Evolutionary conservation across 2,329 filamentous ascomycete species (phyloP).

Genomic region (Ophioceras dolichostomum): DNA sequence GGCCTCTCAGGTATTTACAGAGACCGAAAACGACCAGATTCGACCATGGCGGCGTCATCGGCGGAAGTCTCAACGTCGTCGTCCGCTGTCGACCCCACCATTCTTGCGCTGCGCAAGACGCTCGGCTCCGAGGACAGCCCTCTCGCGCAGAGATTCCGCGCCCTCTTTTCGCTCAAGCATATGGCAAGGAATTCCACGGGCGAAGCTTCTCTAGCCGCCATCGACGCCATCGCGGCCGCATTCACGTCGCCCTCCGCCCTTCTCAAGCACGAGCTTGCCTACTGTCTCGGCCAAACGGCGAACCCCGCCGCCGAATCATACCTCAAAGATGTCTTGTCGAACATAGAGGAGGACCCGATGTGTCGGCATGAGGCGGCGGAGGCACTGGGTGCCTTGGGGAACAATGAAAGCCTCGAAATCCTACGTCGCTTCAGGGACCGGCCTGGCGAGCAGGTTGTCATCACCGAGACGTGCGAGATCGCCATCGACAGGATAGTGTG

Average conservation of each 20-base stretch:
- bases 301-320: conserved; percentile 63
- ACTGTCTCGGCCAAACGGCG: conserved; percentile 86
- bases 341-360: conserved; percentile 83
- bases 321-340: conserved; percentile 60
- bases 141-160: conserved; percentile 83
- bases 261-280: conserved; percentile 92
- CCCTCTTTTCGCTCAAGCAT: conserved; percentile 95
- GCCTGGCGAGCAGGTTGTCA: conserved; percentile 60
- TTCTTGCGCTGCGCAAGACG: conserved; percentile 57
- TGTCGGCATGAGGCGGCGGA: conserved; percentile 94
- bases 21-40: no score
- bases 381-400: conserved; percentile 78
- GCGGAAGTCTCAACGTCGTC: neutral
- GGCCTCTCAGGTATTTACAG: no score
- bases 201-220: conserved; percentile 37
- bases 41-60: neutral
- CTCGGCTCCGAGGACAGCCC: conserved; percentile 71
- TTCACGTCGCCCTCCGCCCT: conserved; percentile 79
- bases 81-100: conserved; percentile 24
- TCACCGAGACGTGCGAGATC: conserved; percentile 95
- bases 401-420: conserved; percentile 60
- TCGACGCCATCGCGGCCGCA: conserved; percentile 76
- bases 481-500: conserved; percentile 89
- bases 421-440: conserved; percentile 65
- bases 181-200: conserved; percentile 59